These are phyloP conservation scores for Nakazawaea ishiwadae DNA, from an alignment of 805 yeast species.

Conservation along the genomic window DNA sequence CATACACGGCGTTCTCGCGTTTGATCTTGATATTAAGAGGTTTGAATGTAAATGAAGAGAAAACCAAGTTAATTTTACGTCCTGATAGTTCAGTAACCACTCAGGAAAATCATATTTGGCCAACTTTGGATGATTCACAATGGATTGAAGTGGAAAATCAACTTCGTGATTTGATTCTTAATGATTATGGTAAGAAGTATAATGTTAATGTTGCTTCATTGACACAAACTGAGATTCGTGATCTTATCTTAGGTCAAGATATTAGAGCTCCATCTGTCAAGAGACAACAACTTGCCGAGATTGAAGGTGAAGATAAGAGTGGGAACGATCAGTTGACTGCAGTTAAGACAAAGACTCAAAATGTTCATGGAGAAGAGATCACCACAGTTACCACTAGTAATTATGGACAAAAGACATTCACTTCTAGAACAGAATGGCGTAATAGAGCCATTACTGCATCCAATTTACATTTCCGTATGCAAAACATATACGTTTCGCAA, in stretches of 20 bases:
- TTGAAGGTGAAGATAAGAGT: constrained; percentile 47
- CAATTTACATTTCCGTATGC: constrained; percentile 66
- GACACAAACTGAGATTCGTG: constrained; percentile 92
- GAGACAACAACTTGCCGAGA: constrained; percentile 78
- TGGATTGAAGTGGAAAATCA: constrained; percentile 90
- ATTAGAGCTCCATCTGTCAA: constrained; percentile 84
- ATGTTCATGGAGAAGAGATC: constrained; percentile 95
- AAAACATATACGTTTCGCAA: constrained; percentile 60
- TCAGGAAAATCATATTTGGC: constrained; percentile 88
- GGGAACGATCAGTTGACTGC: constrained; percentile 58
- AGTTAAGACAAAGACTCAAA: constrained; percentile 74
- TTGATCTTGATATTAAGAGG: constrained; percentile 80
- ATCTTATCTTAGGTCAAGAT: constrained; percentile 90
- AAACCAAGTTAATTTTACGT: constrained; percentile 66
- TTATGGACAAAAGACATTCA: constrained; percentile 80
- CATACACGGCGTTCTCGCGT: constrained; percentile 92
- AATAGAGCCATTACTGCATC: constrained; percentile 76
- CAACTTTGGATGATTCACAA: constrained; percentile 78
- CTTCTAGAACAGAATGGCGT: constrained; percentile 90
- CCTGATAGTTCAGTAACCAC: constrained; percentile 71
- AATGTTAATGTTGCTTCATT: constrained; percentile 81
- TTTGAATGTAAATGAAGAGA: constrained; percentile 69
- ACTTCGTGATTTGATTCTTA: constrained; percentile 79
- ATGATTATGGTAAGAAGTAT: constrained; percentile 80
- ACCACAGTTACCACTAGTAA: constrained; percentile 88